phyloP scores from a whole-genome alignment of 2,329 filamentous ascomycete genomes.

The Pseudocercospora musae region DNA sequence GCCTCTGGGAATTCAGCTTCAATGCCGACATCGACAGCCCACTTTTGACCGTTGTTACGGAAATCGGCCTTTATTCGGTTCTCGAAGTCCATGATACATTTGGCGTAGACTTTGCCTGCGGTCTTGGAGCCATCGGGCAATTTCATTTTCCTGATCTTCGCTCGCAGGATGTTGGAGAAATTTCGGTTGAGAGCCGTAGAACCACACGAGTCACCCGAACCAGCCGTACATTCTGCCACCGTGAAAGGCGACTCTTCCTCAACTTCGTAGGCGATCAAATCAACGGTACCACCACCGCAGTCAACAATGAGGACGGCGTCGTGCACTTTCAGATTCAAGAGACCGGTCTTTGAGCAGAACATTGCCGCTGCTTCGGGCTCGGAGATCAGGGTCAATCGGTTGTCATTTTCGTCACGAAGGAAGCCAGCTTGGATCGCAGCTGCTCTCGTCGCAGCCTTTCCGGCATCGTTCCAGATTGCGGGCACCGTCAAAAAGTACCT shows the following conservation, averaged over 20 bases:
- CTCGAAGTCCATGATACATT: slow-evolving; percentile 99
- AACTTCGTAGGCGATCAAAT: slow-evolving; percentile 98
- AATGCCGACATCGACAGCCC: slow-evolving; percentile 95
- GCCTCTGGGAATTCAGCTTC: slow-evolving; percentile 97
- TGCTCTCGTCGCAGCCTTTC: slow-evolving; percentile 91
- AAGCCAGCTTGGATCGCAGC: slow-evolving; percentile 97
- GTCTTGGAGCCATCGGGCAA: slow-evolving; percentile 94
- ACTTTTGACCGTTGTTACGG: slow-evolving; percentile 98
- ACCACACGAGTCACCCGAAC: slow-evolving; percentile 94
- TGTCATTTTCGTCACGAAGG: slow-evolving; percentile 95
- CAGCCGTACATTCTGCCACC: slow-evolving; percentile 93
- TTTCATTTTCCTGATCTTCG: slow-evolving; percentile 99
- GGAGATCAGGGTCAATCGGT: slow-evolving; percentile 87
- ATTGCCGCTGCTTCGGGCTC: slow-evolving; percentile 96
- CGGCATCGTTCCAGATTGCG: slow-evolving; percentile 98
- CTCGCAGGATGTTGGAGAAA: slow-evolving; percentile 95
- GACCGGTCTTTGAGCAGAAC: slow-evolving; percentile 95
- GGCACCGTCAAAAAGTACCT: slow-evolving; percentile 98
- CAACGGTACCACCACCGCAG: slow-evolving; percentile 96
- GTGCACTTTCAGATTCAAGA: slow-evolving; percentile 95
- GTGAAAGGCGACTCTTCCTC: slow-evolving; percentile 97
- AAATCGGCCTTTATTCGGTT: slow-evolving; percentile 99
- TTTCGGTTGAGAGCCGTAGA: slow-evolving; percentile 98
- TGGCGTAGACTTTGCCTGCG: slow-evolving; percentile 95
- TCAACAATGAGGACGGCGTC: slow-evolving; percentile 98